These are phyloP conservation scores for Nemania sp. DNA, from an alignment of 2,329 filamentous ascomycete genomes.

Conservation along the genomic window DNA sequence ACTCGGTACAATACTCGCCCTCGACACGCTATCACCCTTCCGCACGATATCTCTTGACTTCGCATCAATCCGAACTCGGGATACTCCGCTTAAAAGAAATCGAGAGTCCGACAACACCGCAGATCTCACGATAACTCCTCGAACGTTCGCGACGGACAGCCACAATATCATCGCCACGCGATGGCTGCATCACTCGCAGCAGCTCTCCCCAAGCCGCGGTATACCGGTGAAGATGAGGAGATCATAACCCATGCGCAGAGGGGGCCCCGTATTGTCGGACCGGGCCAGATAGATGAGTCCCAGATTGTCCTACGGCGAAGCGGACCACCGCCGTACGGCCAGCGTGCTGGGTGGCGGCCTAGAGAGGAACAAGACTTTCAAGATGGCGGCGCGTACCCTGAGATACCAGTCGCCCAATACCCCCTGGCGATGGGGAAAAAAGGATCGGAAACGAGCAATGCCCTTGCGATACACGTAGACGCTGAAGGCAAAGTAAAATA, in stretches of 20 bases:
- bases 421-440: constrained; percentile 94
- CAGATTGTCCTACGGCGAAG: constrained; percentile 81
- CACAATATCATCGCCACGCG: constrained; percentile 26
- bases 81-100: not conserved
- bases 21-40: constrained; percentile 1
- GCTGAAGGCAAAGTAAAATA: constrained; percentile 93
- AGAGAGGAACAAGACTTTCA: constrained; percentile 89
- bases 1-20: not conserved
- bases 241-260: constrained; percentile 70
- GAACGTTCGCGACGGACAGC: constrained; percentile 11
- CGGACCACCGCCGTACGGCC: constrained; percentile 86
- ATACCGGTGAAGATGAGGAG: constrained; percentile 88
- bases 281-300: constrained; percentile 79
- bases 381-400: constrained; percentile 94
- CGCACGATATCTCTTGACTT: not conserved
- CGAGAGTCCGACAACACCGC: not conserved
- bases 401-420: constrained; percentile 92
- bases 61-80: too few species aligned
- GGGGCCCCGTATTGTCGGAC: constrained; percentile 81
- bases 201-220: constrained; percentile 86
- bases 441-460: constrained; percentile 73
- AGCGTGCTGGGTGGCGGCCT: constrained; percentile 88
- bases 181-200: constrained; percentile 77
- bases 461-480: constrained; percentile 90
- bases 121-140: not conserved